These are phyloP conservation scores for Inga laurina DNA, from an alignment of 306 rosid species.

Conservation along the genomic window DNA sequence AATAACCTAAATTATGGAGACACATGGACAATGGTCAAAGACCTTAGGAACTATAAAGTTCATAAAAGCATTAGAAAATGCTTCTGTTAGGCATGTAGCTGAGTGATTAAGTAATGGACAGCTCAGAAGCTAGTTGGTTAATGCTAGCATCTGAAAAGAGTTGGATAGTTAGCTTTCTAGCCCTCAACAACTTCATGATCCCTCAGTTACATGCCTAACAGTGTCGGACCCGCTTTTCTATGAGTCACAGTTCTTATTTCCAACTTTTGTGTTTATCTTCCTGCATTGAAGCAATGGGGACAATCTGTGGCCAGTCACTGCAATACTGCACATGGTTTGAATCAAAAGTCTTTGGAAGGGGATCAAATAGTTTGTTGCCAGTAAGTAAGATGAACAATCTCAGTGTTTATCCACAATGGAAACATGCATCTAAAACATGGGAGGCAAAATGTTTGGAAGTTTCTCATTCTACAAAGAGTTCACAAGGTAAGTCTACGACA, in stretches of 20 bases:
- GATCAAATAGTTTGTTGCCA: not conserved
- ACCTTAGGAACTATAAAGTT: not conserved
- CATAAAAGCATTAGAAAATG: not conserved
- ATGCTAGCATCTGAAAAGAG: not conserved
- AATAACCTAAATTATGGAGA: not conserved
- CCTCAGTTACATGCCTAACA: not conserved
- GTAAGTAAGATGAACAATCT: not conserved
- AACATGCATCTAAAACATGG: not conserved
- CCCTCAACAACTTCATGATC: not conserved
- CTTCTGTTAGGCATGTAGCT: not conserved
- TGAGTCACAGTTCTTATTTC: not conserved
- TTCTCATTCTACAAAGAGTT: not conserved
- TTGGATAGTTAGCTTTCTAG: not conserved
- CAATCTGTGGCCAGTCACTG: not conserved
- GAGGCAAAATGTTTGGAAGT: not conserved
- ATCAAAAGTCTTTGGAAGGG: not conserved
- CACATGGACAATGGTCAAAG: not conserved
- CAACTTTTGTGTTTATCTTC: not conserved
- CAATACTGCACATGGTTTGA: not conserved
- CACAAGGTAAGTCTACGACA: not conserved
- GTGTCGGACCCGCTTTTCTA: not conserved
- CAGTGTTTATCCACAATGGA: not conserved
- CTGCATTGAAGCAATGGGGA: constrained; percentile 8
- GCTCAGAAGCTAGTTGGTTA: not conserved
- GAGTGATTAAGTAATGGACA: not conserved